A percentile compares a stretch with the other conserved stretches of the same genome.
phyloP scores from a whole-genome alignment of 306 rosid genomes.

The Neltuma alba region DNA sequence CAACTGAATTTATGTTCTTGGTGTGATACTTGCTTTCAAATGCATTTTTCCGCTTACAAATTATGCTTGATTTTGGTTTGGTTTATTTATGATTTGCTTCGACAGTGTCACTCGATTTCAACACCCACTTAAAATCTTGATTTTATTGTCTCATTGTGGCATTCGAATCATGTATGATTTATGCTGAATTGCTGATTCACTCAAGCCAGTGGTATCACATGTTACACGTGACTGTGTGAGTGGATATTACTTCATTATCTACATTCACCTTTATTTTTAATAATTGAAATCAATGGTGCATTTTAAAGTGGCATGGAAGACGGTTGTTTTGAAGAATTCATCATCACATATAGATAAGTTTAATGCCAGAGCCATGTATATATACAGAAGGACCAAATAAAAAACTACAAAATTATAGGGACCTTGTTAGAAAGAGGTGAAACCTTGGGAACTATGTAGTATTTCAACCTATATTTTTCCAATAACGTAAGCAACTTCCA shows the following conservation, averaged over 20 bases:
- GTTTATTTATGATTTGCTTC: not conserved
- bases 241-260: not conserved
- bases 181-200: not conserved
- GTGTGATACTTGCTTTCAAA: not conserved
- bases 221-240: not conserved
- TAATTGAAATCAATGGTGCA: no score
- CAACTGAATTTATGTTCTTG: constrained; percentile 13
- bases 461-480: not conserved
- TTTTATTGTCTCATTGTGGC: not conserved
- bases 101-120: no score
- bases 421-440: not conserved
- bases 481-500: not conserved
- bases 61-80: not conserved
- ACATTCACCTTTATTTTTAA: no score
- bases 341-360: not conserved
- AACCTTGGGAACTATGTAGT: not conserved
- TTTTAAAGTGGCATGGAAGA: not conserved
- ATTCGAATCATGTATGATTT: not conserved
- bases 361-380: not conserved
- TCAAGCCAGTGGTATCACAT: not conserved
- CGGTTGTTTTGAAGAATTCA: not conserved
- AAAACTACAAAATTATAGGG: no score
- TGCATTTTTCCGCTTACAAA: not conserved
- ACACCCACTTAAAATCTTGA: not conserved
- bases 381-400: not conserved